These are phyloP conservation scores for Litsea cubeba DNA, from an alignment of 164 flowering plant genomes.

Conservation along the genomic window DNA sequence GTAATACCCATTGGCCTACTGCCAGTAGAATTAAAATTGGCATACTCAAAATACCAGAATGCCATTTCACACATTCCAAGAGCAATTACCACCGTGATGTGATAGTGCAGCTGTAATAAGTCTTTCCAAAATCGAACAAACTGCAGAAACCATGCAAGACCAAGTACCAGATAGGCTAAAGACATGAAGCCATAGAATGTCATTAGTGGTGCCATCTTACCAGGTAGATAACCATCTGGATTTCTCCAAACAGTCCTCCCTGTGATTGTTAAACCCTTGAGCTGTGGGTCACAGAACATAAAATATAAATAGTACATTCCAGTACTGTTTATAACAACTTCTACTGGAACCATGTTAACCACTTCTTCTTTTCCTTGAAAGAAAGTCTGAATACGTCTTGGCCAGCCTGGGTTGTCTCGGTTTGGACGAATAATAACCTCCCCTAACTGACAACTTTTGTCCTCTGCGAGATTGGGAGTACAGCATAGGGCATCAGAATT, in stretches of 20 bases:
- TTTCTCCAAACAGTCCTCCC: constrained; percentile 92
- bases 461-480: constrained; percentile 40
- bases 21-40: constrained; percentile 74
- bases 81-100: constrained; percentile 73
- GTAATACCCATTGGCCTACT: constrained; percentile 76
- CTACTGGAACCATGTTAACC: constrained; percentile 30
- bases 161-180: constrained; percentile 70
- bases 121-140: constrained; percentile 77
- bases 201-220: constrained; percentile 83
- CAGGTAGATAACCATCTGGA: constrained; percentile 83
- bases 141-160: constrained; percentile 70
- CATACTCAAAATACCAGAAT: constrained; percentile 77
- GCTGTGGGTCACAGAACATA: constrained; percentile 65
- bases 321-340: constrained; percentile 50
- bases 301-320: constrained; percentile 88
- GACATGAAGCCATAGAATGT: constrained; percentile 77
- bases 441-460: constrained; percentile 49
- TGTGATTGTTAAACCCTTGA: constrained; percentile 50
- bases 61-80: constrained; percentile 96
- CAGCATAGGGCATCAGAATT: constrained; percentile 57
- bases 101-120: constrained; percentile 60
- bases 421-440: constrained; percentile 61
- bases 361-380: constrained; percentile 51
- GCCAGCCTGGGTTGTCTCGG: constrained; percentile 53
- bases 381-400: constrained; percentile 49